Evolutionary conservation across 257 asterid genomes (phyloP).

Genomic region (Solanum virginianum): DNA sequence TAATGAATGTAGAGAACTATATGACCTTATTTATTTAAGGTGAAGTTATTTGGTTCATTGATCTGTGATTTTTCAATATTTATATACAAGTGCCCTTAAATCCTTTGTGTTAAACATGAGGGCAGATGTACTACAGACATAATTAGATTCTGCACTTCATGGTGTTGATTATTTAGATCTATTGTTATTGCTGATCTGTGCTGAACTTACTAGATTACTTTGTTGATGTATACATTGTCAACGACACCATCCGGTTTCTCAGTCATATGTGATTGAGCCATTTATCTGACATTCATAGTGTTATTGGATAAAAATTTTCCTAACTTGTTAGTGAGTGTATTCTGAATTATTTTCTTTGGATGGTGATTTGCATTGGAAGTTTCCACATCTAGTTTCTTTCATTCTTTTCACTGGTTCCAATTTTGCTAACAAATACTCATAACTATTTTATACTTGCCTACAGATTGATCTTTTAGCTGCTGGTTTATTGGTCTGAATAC

Average conservation of each 20-base stretch:
- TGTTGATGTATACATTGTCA: not conserved
- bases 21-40: not conserved
- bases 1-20: not conserved
- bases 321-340: not conserved
- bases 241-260: not conserved
- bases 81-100: not conserved
- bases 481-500: not conserved
- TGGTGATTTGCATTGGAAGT: not conserved
- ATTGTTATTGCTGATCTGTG: not conserved
- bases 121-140: not conserved
- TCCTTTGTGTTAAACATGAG: not conserved
- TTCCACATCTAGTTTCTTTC: not conserved
- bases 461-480: not conserved
- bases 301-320: not conserved
- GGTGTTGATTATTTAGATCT: not conserved
- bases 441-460: slow-evolving; percentile 1
- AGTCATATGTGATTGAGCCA: not conserved
- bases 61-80: not conserved
- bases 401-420: not conserved
- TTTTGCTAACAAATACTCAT: not conserved
- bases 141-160: not conserved
- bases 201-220: not conserved
- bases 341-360: not conserved
- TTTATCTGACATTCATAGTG: not conserved
- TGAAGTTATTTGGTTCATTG: not conserved